A percentile compares a stretch with the other conserved stretches of the same genome.
These are phyloP conservation scores for Phytophthora ramorum DNA, from an alignment of 352 stramenopile species.

Conservation along the genomic window DNA sequence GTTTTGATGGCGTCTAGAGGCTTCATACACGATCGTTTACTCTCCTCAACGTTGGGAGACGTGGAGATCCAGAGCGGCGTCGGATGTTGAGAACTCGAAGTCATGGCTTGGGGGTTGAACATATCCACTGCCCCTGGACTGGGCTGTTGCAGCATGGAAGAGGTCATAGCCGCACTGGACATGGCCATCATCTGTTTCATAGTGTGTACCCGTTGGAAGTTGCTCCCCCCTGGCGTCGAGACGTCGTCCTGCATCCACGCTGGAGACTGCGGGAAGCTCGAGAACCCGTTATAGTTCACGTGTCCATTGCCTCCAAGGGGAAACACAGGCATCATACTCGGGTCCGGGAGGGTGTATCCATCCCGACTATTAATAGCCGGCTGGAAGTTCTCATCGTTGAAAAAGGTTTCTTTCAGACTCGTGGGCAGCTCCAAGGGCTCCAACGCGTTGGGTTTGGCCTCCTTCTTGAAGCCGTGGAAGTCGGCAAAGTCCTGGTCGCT, in stretches of 20 bases:
- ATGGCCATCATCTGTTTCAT: slow-evolving; percentile 45
- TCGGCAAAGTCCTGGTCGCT: slow-evolving; percentile 55
- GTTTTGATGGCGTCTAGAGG: slow-evolving; percentile 23
- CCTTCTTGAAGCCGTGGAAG: slow-evolving; percentile 31
- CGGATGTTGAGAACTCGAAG: slow-evolving; percentile 6
- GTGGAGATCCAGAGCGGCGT: slow-evolving; percentile 30
- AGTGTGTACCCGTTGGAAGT: slow-evolving; percentile 28
- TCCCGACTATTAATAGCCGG: neutral
- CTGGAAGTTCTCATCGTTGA: slow-evolving; percentile 8
- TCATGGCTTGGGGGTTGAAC: slow-evolving; percentile 17
- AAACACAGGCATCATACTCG: slow-evolving; percentile 40
- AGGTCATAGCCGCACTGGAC: slow-evolving; percentile 22
- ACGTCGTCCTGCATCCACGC: slow-evolving; percentile 4
- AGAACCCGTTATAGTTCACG: slow-evolving; percentile 9
- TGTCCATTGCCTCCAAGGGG: slow-evolving; percentile 12
- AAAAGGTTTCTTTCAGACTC: slow-evolving; percentile 35
- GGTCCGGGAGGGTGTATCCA: slow-evolving; percentile 28
- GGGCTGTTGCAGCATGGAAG: slow-evolving; percentile 29
- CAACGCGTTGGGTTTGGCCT: slow-evolving; percentile 23
- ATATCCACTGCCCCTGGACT: slow-evolving; percentile 38
- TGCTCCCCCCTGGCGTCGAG: slow-evolving; percentile 11
- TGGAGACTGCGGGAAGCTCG: slow-evolving; percentile 12
- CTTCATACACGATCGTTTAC: slow-evolving; percentile 6
- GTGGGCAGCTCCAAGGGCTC: slow-evolving; percentile 47
- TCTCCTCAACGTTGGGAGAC: neutral